phyloP scores from a whole-genome alignment of 2,329 filamentous ascomycete species.

The Acrodontium crateriforme region DNA sequence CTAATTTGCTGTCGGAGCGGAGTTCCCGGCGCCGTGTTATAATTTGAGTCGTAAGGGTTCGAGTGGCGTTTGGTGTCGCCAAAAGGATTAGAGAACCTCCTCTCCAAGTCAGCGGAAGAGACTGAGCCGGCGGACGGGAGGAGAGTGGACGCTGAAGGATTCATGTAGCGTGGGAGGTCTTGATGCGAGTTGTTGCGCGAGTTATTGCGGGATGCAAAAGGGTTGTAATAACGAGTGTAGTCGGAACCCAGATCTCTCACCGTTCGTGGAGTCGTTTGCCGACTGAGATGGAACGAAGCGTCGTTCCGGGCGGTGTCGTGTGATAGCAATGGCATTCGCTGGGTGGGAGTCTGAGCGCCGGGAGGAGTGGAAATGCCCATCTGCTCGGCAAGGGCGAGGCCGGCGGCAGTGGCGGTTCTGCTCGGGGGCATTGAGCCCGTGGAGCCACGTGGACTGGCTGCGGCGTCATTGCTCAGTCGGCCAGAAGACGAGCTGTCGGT shows the following conservation, averaged over 20 bases:
- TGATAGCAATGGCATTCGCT: slow-evolving; percentile 6
- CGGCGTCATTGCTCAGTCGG: slow-evolving; percentile 2
- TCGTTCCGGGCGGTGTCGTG: slow-evolving; percentile 12
- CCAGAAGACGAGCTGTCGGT: slow-evolving; percentile 1
- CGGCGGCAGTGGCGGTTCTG: neutral
- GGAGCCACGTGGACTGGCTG: neutral
- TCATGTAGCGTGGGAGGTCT: too few species aligned
- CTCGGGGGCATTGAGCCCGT: neutral
- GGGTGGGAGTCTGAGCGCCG: slow-evolving; percentile 3
- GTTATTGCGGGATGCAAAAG: slow-evolving; percentile 22
- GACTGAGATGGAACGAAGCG: slow-evolving; percentile 16
- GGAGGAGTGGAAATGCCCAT: neutral
- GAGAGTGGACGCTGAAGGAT: slow-evolving; percentile 12
- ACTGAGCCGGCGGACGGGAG: slow-evolving; percentile 4
- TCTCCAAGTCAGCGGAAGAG: slow-evolving; percentile 13
- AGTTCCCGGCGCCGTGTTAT: slow-evolving; percentile 10
- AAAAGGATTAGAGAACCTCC: slow-evolving; percentile 22
- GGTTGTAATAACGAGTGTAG: slow-evolving; percentile 26
- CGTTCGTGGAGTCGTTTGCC: slow-evolving; percentile 17
- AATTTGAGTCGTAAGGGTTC: slow-evolving; percentile 13
- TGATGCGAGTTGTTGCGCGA: slow-evolving; percentile 16
- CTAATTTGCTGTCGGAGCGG: slow-evolving; percentile 5
- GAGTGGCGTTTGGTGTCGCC: slow-evolving; percentile 16
- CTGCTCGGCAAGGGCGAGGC: neutral
- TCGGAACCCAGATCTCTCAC: slow-evolving; percentile 24